Base-by-base conservation (phyloP, 2,329 filamentous ascomycete species). In the Fusarium nelsonii region DNA sequence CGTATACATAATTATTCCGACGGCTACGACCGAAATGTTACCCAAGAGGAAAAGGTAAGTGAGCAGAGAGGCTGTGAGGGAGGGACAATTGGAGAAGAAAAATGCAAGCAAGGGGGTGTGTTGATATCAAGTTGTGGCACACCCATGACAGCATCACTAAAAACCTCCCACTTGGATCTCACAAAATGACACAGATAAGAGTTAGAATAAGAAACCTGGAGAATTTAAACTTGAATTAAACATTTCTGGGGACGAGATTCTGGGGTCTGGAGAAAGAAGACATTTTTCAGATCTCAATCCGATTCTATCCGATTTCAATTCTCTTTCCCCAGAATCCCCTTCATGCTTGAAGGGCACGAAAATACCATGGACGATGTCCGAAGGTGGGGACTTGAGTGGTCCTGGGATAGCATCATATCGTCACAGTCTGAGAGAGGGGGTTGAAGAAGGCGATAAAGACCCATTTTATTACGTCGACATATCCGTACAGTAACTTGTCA, bases 11-110 rank as follows among this genome's bases (percentile, higher is more conserved):
- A 30, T 30, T 41, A 34, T 36, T 65, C 68, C 63, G 59, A 70
- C 68, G 68, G 68, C 68, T 68, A 43, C 63, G 55, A 55, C 68
- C 68, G 68, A 70, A 56, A 70, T 70, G 37, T 53, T 55, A 66
- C 55, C 54, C 39, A 67, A 67, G 39, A 64, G 20, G 28, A 28
- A 51, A 36, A 39, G 32, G 23, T 20, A 28, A 48, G 4, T 20
- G 8, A 43, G 16, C 40, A 28, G 32, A 36, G 46, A 51, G 62
- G 41, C 48, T 41, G 41, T 61, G 63, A 65, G 53, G 68, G 7
- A 15, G 12, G 34, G 54, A 28, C 20, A 53, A 53, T 70, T 70
- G 68, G 68, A 70, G 63, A 23, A 23, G 23, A 23, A 23, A 23
- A 63, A 39, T 51, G 41, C 8, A 16, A 15, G 52, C 66, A 63